Conservation (phyloP, 2,329 filamentous ascomycete genomes). For the Cordyceps pruinosa region DNA sequence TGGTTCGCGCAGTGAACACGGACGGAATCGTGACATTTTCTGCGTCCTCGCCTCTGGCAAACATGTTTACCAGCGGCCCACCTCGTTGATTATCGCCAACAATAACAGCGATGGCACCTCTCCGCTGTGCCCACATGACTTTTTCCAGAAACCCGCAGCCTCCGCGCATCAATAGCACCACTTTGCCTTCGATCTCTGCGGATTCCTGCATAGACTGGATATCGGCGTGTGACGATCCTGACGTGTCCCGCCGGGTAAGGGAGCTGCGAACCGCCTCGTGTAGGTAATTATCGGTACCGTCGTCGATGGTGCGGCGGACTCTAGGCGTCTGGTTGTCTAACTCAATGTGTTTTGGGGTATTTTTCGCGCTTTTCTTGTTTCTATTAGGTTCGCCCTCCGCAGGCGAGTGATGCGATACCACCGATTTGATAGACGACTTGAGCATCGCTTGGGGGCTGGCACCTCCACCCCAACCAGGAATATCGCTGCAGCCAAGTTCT, state of each 20-base stretch:
- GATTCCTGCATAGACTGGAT: constrained; percentile 88
- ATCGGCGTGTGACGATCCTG: constrained; percentile 62
- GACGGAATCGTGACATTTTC: constrained; percentile 92
- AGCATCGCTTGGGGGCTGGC: constrained; percentile 19
- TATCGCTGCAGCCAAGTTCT: constrained; percentile 91
- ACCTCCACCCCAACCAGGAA: constrained; percentile 75
- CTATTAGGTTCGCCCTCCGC: background rate
- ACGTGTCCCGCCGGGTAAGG: constrained; percentile 29
- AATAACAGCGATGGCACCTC: constrained; percentile 83
- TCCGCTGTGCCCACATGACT: constrained; percentile 90
- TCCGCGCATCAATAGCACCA: constrained; percentile 84
- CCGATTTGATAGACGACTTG: constrained; percentile 7
- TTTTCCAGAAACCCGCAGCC: constrained; percentile 97
- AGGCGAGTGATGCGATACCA: background rate
- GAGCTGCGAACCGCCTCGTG: constrained; percentile 44
- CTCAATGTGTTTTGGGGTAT: background rate
- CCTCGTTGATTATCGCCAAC: constrained; percentile 90
- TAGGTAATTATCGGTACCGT: constrained; percentile 81
- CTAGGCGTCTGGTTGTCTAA: background rate
- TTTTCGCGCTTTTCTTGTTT: background rate
- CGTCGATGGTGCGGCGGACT: constrained; percentile 37
- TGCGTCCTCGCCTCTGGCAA: constrained; percentile 82
- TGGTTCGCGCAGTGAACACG: constrained; percentile 90
- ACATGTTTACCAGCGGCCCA: constrained; percentile 91
- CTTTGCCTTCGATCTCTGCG: constrained; percentile 87